Evolutionary conservation across 805 yeast species (phyloP), one percentile per base, ranked within the genome.

Genomic region (Hagleromyces aurorensis): DNA sequence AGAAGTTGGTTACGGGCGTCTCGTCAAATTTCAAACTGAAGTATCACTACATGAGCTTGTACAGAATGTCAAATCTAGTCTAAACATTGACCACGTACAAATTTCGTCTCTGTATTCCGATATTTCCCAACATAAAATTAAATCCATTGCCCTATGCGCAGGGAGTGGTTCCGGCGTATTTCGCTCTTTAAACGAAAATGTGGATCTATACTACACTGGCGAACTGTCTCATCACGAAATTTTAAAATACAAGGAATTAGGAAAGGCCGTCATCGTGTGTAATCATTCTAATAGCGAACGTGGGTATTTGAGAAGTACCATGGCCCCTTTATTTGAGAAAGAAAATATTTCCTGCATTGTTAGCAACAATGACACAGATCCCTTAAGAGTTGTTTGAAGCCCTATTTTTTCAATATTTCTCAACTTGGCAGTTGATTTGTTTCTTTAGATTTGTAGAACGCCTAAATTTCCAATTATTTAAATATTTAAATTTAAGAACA

Each of bases 141-240:
- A 53, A 14, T 67, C 71, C 0, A 62, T 86, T 13, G 97, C 96
- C 1, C 55, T 91, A 10, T 91, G 99, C 57, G 97, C 98, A 3
- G 99, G 99, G 0, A 81, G 95, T 2, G 97, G 98, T 0, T 78
- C 82, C 3, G 67, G 78, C 1, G 84, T 87, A 2, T 77, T 85
- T 57, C 50, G 57, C 19, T 56, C 62, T 5, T 47, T 55, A 7
- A 37, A 32, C 4, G 64, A 64, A 28, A 76, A 76, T 0, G 65
- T 68, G 3, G 97, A 91, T 46, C 62, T 86, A 23, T 80, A 70
- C 51, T 71, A 75, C 46, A 87, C 98, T 0, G 99, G 99, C 2
- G 99, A 91, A 52, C 59, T 91, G 42, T 78, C 94, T 14, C 99
- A 91, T 48, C 99, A 91, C 50, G 96, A 91, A 53, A 79, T 81